Evolutionary conservation across 345 rosid genomes (phyloP), one percentile per base, ranked within the genome.

Genomic region (Brassica carinata): DNA sequence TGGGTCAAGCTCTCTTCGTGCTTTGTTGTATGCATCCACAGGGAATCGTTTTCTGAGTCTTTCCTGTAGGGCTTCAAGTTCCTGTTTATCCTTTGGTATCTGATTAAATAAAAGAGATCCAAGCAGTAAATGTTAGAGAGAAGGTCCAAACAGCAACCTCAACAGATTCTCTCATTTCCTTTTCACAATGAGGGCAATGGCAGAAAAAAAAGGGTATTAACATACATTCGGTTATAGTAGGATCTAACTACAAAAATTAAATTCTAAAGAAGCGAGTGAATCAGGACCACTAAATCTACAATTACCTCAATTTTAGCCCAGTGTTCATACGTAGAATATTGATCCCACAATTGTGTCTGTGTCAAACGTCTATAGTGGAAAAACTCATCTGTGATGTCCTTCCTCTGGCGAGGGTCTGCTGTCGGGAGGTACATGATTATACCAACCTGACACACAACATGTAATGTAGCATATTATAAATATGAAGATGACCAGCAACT

Each of bases 381-480:
- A 89, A 91, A 96, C 77, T 92, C 98, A 53, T 90, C 97, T 33
- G 97, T 91, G 79, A 94, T 96, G 70, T 92, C 97, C 84, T 96
- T 96, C 86, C 98, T 88, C 82, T 94, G 97, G 45, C 97, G 96
- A 72, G 96, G 89, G 83, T 92, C 98, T 67, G 72, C 80, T 10
- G 93, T 92, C 19, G 99, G 98, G 76, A 96, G 97, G 80, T 96
- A 94, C 97, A 96, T 94, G 83, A 96, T 94, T 81, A 94, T 91
- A 65, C 99, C 99, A 81, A 94, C 98, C 99, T 94, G 86, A 72
- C 43, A 78, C 43, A 78, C 9, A 55, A 74, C 30, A 62, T 51
- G 81, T 30, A 36, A 15, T 43, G 31, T 27, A 66, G 59, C 66
- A 26, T 33, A 36, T 57, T 55, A 43, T 10, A 64, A 76, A 31